Conservation (phyloP, 2,329 filamentous ascomycete genomes). For the Stagonosporopsis tanaceti region DNA sequence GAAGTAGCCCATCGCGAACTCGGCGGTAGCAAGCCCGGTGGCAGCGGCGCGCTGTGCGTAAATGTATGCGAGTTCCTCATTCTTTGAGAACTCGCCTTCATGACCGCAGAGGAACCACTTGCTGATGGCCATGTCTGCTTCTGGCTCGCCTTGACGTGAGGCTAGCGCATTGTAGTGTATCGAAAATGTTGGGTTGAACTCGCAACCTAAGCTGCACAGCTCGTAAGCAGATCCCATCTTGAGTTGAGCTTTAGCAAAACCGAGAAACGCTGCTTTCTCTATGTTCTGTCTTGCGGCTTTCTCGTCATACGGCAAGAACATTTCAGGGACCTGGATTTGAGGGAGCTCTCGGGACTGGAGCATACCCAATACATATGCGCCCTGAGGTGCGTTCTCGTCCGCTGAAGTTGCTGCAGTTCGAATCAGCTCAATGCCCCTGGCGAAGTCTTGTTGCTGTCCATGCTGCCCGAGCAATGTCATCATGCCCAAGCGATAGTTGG, state of each 20-base stretch:
- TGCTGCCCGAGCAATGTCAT: conserved; percentile 96
- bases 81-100: conserved; percentile 91
- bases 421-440: conserved; percentile 81
- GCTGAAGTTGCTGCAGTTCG: conserved; percentile 82
- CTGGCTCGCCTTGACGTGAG: conserved; percentile 87
- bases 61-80: conserved; percentile 89
- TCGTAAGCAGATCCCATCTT: conserved; percentile 98
- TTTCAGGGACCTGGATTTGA: conserved; percentile 83
- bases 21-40: conserved; percentile 83
- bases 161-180: conserved; percentile 96
- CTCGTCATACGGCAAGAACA: conserved; percentile 74
- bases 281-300: conserved; percentile 83
- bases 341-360: conserved; percentile 87
- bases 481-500: conserved; percentile 89
- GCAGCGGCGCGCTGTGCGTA: conserved; percentile 89
- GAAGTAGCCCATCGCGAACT: conserved; percentile 98
- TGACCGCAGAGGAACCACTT: conserved; percentile 99
- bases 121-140: conserved; percentile 94
- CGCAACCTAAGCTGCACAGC: conserved; percentile 89
- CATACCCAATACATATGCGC: conserved; percentile 95
- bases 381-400: conserved; percentile 96
- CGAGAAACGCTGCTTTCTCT: conserved; percentile 94
- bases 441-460: conserved; percentile 83
- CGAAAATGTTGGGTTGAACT: conserved; percentile 91
- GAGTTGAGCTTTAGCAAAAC: conserved; percentile 93